Evolutionary conservation across 148 eudicot species (phyloP).

Genomic region (Chenopodium formosanum): DNA sequence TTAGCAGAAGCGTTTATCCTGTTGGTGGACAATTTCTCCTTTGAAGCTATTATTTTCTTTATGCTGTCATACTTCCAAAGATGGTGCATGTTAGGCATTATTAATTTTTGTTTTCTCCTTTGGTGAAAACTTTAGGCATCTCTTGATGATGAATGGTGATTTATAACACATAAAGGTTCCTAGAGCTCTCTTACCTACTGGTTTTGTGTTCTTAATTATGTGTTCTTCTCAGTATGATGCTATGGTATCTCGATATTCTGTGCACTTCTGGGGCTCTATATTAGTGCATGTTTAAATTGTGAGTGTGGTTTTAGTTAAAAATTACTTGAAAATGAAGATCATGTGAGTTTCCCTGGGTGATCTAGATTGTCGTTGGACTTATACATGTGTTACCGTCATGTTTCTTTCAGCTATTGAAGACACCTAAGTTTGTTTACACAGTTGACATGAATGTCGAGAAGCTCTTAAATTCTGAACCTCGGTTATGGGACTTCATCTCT

Average conservation of each 20-base stretch:
- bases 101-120: not conserved
- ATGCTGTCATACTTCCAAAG: not conserved
- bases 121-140: too few relatives aligned
- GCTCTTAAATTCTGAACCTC: constrained; percentile 67
- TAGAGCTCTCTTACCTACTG: not conserved
- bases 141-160: not conserved
- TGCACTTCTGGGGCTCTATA: not conserved
- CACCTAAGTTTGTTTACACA: constrained; percentile 87
- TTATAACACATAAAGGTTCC: not conserved
- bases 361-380: not conserved
- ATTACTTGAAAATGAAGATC: not conserved
- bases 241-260: not conserved
- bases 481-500: constrained; percentile 76
- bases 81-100: not conserved
- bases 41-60: not conserved
- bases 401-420: constrained; percentile 53
- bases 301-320: not conserved
- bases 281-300: not conserved
- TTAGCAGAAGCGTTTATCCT: not conserved
- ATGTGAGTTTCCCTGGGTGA: not conserved
- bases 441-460: constrained; percentile 86
- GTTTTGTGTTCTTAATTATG: not conserved
- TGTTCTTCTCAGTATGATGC: not conserved
- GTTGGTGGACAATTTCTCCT: not conserved
- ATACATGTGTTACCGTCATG: constrained; percentile 10